A percentile compares a stretch with the other conserved stretches of the same genome.
phyloP scores from a whole-genome alignment of 768 basidiomycete genomes.

The Russula vinacea region DNA sequence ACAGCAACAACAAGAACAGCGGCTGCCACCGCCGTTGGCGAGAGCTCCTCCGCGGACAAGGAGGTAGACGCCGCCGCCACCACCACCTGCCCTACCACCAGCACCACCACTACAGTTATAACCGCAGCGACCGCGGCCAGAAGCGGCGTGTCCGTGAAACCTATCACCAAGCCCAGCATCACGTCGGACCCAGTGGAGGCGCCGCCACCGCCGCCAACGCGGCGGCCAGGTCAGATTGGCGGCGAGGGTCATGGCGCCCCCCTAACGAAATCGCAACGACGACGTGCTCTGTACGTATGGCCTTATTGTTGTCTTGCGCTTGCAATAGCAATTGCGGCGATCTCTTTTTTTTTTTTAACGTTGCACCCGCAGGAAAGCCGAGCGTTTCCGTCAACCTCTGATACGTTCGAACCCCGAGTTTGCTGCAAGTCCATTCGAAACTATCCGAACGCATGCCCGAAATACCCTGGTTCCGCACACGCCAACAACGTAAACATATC shows the following conservation, averaged over 20 bases:
- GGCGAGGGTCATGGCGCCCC: slow-evolving; percentile 58
- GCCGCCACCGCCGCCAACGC: slow-evolving; percentile 14
- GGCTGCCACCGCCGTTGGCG: neutral
- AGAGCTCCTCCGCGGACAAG: slow-evolving; percentile 19
- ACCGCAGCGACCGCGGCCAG: neutral
- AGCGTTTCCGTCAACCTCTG: slow-evolving; percentile 65
- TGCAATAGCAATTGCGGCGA: slow-evolving; percentile 13
- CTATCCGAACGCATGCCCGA: slow-evolving; percentile 74
- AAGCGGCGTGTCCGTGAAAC: neutral
- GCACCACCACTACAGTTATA: neutral
- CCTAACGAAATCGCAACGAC: slow-evolving; percentile 62
- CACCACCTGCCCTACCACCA: neutral
- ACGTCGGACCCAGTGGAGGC: neutral
- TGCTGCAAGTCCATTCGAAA: slow-evolving; percentile 66
- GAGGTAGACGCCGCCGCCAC: slow-evolving; percentile 15
- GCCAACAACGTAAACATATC: slow-evolving; percentile 8
- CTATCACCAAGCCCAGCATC: neutral
- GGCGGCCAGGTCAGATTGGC: slow-evolving; percentile 57
- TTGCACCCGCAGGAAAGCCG: slow-evolving; percentile 49
- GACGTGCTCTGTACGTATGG: slow-evolving; percentile 68
- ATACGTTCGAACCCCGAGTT: slow-evolving; percentile 66
- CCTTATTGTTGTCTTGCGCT: neutral
- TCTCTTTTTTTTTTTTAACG: slow-evolving; percentile 17
- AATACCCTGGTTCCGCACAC: slow-evolving; percentile 67
- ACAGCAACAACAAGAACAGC: neutral